Conservation (phyloP, 2,329 filamentous ascomycete genomes). For the Tolypocladium tundrense region DNA sequence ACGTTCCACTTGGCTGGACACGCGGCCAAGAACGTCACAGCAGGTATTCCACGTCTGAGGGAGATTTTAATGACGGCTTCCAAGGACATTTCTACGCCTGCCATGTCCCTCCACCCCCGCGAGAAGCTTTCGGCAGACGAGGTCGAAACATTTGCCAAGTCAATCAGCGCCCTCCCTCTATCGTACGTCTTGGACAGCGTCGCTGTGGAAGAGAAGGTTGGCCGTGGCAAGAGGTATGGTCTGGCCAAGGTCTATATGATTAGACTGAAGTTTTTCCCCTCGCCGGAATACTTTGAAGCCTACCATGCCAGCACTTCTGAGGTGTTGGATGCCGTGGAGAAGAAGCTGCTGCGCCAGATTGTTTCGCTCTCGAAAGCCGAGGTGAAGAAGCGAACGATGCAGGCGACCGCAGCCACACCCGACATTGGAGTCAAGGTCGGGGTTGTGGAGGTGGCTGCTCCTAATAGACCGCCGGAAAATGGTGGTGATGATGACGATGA, state of each 20-base stretch:
- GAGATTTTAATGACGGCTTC: conserved; percentile 99
- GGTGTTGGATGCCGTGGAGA: conserved; percentile 70
- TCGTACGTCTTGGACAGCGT: conserved; percentile 76
- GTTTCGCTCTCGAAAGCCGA: conserved; percentile 63
- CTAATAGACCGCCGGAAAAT: conserved; percentile 16
- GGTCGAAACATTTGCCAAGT: conserved; percentile 76
- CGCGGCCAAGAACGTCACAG: conserved; percentile 94
- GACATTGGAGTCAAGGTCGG: conserved; percentile 53
- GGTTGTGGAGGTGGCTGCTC: conserved; percentile 39
- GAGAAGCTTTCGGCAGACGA: conserved; percentile 59
- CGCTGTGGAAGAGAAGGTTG: conserved; percentile 68
- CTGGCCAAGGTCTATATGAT: conserved; percentile 81
- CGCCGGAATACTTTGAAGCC: conserved; percentile 70
- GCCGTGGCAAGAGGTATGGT: conserved; percentile 54
- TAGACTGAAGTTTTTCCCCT: conserved; percentile 72
- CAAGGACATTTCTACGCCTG: conserved; percentile 76
- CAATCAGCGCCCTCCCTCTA: conserved; percentile 76
- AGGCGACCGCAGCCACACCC: conserved; percentile 60
- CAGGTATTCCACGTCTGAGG: conserved; percentile 92
- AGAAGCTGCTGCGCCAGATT: conserved; percentile 64
- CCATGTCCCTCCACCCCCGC: conserved; percentile 78
- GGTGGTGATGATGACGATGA: conserved; percentile 45
- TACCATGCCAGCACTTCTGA: conserved; percentile 76
- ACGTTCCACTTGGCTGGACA: conserved; percentile 99
- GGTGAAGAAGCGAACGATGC: conserved; percentile 67